Conservation (phyloP, 1,284 basidiomycete species). For the Marasmius sp. region DNA sequence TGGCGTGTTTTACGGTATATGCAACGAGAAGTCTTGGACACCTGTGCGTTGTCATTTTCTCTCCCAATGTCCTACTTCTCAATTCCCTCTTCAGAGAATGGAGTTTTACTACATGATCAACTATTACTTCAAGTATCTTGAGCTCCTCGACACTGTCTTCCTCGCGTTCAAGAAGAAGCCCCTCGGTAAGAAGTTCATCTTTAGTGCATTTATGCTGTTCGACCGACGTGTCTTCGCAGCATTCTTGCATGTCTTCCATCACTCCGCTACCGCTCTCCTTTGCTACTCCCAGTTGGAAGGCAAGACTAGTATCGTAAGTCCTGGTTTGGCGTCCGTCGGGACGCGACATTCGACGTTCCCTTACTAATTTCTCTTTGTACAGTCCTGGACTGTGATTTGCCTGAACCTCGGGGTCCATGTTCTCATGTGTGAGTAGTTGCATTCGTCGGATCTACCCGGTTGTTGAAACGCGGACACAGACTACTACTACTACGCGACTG, state of each 20-base stretch:
- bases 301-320: constrained; percentile 81
- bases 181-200: constrained; percentile 58
- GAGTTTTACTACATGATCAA: constrained; percentile 98
- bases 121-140: constrained; percentile 95
- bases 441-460: not conserved
- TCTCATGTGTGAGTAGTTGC: constrained; percentile 83
- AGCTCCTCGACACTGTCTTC: constrained; percentile 95
- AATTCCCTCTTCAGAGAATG: constrained; percentile 52
- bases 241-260: constrained; percentile 98
- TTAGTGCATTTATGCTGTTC: constrained; percentile 3
- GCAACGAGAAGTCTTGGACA: constrained; percentile 81
- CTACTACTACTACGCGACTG: constrained; percentile 97
- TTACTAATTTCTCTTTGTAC: not conserved
- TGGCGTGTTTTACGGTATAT: constrained; percentile 79
- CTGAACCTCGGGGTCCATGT: constrained; percentile 96
- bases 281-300: constrained; percentile 96
- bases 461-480: constrained; percentile 45
- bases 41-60: constrained; percentile 28
- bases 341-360: too few species aligned
- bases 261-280: constrained; percentile 95
- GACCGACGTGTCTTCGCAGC: constrained; percentile 43
- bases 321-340: too few species aligned
- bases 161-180: constrained; percentile 99
- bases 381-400: constrained; percentile 96
- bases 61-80: constrained; percentile 8